Conservation (phyloP, 176 grass and related monocot genomes). For the Cenchrus fungigraminus region DNA sequence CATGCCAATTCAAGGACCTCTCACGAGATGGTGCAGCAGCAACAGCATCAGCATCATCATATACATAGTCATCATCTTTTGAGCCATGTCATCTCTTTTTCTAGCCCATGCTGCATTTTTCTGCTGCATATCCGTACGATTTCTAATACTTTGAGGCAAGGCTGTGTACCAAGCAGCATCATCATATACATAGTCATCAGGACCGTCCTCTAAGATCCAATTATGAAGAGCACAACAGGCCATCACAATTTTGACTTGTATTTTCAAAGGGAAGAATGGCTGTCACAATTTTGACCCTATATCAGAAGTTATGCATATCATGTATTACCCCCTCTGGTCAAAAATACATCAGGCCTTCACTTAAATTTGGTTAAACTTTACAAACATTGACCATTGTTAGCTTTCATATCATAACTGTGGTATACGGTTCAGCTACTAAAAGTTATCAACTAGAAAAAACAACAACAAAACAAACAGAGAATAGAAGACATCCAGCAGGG, state of each 20-base stretch:
- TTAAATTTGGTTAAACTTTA: too few relatives aligned
- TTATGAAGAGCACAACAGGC: not conserved
- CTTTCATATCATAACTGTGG: not conserved
- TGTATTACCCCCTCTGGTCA: too few relatives aligned
- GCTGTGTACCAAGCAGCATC: not conserved
- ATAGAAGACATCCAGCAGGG: too few relatives aligned
- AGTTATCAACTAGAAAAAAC: too few relatives aligned
- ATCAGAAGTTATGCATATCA: not conserved
- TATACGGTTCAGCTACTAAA: not conserved
- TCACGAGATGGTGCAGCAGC: too few relatives aligned
- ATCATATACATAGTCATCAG: too few relatives aligned
- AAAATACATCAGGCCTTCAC: too few relatives aligned
- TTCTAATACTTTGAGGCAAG: not conserved
- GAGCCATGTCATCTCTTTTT: slow-evolving; percentile 7
- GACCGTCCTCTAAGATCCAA: too few relatives aligned
- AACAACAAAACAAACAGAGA: too few relatives aligned
- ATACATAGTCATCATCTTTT: not conserved
- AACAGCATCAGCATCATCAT: too few relatives aligned
- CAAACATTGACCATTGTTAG: too few relatives aligned
- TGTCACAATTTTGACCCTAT: not conserved
- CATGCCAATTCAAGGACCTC: too few relatives aligned
- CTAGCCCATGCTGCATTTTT: not conserved
- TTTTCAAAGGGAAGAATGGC: not conserved
- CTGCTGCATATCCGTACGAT: not conserved
- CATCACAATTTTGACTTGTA: not conserved